Evolutionary conservation across 768 basidiomycete species (phyloP), one percentile per base, ranked within the genome.

Genomic region (Termitomyces sp.): DNA sequence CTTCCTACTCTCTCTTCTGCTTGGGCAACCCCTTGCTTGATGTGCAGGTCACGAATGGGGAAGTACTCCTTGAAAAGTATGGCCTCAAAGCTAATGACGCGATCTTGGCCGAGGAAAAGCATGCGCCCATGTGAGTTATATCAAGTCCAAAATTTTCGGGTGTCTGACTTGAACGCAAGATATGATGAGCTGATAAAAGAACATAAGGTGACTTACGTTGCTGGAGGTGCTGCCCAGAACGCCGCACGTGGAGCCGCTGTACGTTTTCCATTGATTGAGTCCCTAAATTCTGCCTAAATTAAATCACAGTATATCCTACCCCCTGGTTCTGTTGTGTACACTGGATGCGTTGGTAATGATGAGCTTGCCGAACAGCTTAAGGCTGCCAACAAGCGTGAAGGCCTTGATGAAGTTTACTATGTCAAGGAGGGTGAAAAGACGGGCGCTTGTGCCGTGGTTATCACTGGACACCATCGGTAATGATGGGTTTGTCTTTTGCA

Each of bases 21-120:
- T 77, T 98, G 76, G 96, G 96, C 45, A 98, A 98, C 75, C 96
- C 96, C 66, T 81, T 98, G 70, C 88, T 98, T 53, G 95, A 99
- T 73, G 89, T 99, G 78, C 95, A 96, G 76, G 93, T 96, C 68
- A 84, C 77, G 61, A 81, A 92, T 61, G 93, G 91, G 52, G 93
- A 95, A 69, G 79, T 79, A 34, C 81, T 98, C 44, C 79, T 98
- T 58, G 77, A 88, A 68, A 98, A 97, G 74, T 99, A 98, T 70
- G 83, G 75, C 59, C 83, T 99, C 67, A 92, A 93, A 69, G 80
- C 94, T 55, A 95, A 99, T 78, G 92, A 99, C 72, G 96, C 97
- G 48, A 95, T 98, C 73, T 83, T 99, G 58, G 96, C 95, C 2
- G 89, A 88, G 63, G 89, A 88, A 60, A 90, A 93, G 74, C 96